Conservation (phyloP, 306 rosid genomes). For the Spatholobus suberectus region DNA sequence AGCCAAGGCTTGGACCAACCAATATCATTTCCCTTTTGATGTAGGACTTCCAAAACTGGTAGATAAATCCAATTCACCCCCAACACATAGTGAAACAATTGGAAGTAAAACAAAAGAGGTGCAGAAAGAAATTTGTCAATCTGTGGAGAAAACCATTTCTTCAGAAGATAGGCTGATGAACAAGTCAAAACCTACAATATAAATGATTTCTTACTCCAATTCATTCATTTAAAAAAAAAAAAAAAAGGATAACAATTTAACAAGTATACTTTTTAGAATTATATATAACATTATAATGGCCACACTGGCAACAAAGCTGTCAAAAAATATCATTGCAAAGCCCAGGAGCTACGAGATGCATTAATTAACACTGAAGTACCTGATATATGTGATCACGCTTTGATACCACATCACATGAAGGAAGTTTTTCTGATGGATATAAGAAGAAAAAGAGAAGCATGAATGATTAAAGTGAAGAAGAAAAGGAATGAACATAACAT, state of each 20-base stretch:
- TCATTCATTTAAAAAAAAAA: background rate
- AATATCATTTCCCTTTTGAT: constrained; percentile 73
- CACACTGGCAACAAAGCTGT: background rate
- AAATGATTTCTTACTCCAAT: constrained; percentile 3
- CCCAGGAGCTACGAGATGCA: background rate
- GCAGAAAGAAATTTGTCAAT: constrained; percentile 1
- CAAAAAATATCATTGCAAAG: background rate
- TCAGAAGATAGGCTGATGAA: background rate
- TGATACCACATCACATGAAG: constrained; percentile 64
- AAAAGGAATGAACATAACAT: constrained; percentile 1
- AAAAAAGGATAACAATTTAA: background rate
- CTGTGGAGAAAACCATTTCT: constrained; percentile 3
- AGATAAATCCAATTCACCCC: constrained; percentile 22
- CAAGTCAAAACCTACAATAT: background rate
- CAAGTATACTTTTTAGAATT: background rate
- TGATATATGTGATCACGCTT: constrained; percentile 77
- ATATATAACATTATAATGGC: background rate
- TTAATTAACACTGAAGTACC: constrained; percentile 43
- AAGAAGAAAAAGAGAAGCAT: background rate
- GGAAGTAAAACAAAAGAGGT: background rate
- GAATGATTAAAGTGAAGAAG: background rate
- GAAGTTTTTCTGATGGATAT: constrained; percentile 60
- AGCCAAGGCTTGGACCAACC: constrained; percentile 91
- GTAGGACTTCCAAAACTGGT: constrained; percentile 79
- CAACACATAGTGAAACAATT: background rate